Base-by-base conservation (phyloP, 192 early-diverging fungal genomes). In the Umbelopsis isabellina region DNA sequence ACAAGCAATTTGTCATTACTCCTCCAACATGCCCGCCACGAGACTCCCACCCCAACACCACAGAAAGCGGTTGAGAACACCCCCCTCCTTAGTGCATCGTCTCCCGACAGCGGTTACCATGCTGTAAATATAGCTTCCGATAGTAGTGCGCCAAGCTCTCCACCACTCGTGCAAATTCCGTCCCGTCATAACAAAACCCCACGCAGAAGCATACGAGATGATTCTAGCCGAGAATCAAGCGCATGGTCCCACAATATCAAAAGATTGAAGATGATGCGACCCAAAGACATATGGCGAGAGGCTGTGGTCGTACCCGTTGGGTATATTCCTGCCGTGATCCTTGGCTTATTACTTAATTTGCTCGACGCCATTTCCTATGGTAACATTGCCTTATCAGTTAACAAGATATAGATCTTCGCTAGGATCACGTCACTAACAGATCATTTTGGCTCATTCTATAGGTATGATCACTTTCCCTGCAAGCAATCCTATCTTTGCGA, bases 341-440 rank as follows among this genome's bases (percentile, higher is more conserved):
- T 99, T 11, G 96, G 94, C 1, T 77, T 98, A 46, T 86, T 97
- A 49, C 81, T 99, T 44, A 99, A 96, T 80, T 75, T 99, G 46
- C 82, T 99, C 46, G 97, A 99, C 77, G 94, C 94, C 11, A 86
- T 97, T 41, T 91, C 91, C 33, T 94, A 91, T 79, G 92, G 92
- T 72, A 88, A 68, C 25, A 50, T 53, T 21, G 9, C 49, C 52
- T 52, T 69, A 44, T 23, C 45, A 44, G 7, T 69, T n/a, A 52
- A 22, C 33, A 1, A 16, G 46, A 18, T 25, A 41, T 13, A 69
- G 49, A 48, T 25, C 46, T 47, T 41, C 49, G 8, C 67, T 51
- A n/a, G 2, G 27, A 61, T 61, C 18, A 61, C 55, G 55, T 30
- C 55, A 61, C 55, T 61, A 61, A 61, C n/a, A 35, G 55, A 61